A percentile compares a stretch with the other conserved stretches of the same genome.
These are phyloP conservation scores for Tulasnella sp. DNA, from an alignment of 768 basidiomycete species.

Conservation along the genomic window DNA sequence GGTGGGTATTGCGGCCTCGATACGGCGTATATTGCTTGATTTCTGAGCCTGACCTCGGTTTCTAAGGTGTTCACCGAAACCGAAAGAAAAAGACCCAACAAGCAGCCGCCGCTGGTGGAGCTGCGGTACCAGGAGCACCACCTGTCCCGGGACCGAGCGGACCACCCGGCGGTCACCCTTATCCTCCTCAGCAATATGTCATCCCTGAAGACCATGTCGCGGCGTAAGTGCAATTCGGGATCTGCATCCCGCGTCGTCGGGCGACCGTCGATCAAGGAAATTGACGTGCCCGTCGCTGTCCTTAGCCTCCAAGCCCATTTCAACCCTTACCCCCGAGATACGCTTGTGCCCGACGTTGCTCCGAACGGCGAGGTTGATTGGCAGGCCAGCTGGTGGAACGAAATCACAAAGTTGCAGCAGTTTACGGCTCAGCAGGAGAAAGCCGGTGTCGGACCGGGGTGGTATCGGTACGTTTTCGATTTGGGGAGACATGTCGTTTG, in stretches of 20 bases:
- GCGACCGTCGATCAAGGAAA: neutral
- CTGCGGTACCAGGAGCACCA: neutral
- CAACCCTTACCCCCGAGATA: slow-evolving; percentile 33
- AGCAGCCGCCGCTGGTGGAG: neutral
- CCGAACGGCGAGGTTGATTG: slow-evolving; percentile 48
- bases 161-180: neutral
- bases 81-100: slow-evolving; percentile 64
- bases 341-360: slow-evolving; percentile 18
- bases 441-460: slow-evolving; percentile 76
- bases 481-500: neutral
- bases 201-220: slow-evolving; percentile 24
- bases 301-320: slow-evolving; percentile 30
- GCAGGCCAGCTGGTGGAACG: slow-evolving; percentile 79
- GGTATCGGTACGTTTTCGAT: slow-evolving; percentile 56
- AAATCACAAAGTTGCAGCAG: slow-evolving; percentile 72
- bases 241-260: neutral
- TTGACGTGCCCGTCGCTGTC: neutral
- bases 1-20: slow-evolving; percentile 40
- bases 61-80: slow-evolving; percentile 69
- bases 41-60: no score
- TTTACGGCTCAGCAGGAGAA: slow-evolving; percentile 81
- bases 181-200: slow-evolving; percentile 21
- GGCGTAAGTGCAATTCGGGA: slow-evolving; percentile 23
- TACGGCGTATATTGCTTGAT: neutral
- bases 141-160: neutral